Base-by-base conservation (phyloP, 768 basidiomycete species). In the Tephrocybe sp. region DNA sequence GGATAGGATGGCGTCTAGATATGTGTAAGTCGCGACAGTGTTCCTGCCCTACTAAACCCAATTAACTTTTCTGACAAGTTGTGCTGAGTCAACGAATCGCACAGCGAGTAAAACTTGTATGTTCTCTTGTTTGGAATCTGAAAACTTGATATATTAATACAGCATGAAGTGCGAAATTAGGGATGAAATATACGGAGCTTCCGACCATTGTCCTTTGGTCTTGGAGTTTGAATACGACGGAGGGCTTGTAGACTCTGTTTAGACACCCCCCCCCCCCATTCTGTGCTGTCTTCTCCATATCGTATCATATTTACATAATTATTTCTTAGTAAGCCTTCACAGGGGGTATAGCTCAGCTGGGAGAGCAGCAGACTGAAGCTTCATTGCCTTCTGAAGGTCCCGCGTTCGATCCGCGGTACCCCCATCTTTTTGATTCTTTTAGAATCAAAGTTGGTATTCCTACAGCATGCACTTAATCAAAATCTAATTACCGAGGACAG, bases 1-100 rank as follows among this genome's bases (percentile, higher is more conserved):
- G 90, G 3, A 77, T 91, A 40, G 91, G 91, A 1, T 95, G 92
- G 92, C 76, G 92, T 57, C 68, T 95, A 22, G 92, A 95, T 63
- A 85, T 85, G 74, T 91, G 90, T 92, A 72, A 55, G 69, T 67
- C 22, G 43, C 4, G n/a, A 11, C 11, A 7, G 4, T 35, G 14
- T 45, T 17, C 16, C 44, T 23, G 16, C 20, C 23, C 19, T 1
- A 11, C 13, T 20, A 39, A 16, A 39, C 11, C 42, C 42, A 40
- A 33, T 32, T 39, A 53, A 20, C 45, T 14, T 3, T 39, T 38
- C 52, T 23, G 40, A 32, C 3, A 60, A 93, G 91, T 88, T 64
- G 80, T 94, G 32, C 54, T 87, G 47, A 92, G 89, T 63, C 82
- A 91, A 62, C 77, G 85, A 30, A 69, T 93, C 17, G 64, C 68